phyloP scores from a whole-genome alignment of 148 eudicot genomes.

The Dianthus caryophyllus region DNA sequence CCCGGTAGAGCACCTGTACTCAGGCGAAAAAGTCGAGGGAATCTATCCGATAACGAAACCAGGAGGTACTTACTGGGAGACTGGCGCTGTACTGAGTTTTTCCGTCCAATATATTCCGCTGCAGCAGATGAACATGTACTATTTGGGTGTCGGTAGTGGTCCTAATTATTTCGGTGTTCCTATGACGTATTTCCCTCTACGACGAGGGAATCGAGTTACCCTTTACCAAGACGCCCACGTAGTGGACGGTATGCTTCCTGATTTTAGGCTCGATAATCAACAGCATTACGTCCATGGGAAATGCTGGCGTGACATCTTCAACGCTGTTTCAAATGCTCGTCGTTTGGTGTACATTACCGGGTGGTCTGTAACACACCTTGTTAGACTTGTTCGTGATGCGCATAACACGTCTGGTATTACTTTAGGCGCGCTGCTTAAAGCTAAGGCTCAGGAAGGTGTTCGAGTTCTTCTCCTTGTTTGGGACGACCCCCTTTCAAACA shows the following conservation, averaged over 20 bases:
- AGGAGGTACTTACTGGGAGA: constrained; percentile 41
- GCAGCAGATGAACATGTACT: constrained; percentile 41
- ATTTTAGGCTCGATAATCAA: constrained; percentile 49
- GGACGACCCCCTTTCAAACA: constrained; percentile 88
- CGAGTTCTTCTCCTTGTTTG: constrained; percentile 82
- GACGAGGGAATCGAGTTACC: constrained; percentile 64
- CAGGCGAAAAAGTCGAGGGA: constrained; percentile 46
- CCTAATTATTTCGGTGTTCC: constrained; percentile 65
- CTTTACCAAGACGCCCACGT: constrained; percentile 95
- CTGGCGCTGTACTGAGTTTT: constrained; percentile 49
- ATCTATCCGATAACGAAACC: constrained; percentile 49
- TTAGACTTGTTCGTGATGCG: constrained; percentile 57
- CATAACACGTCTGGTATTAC: constrained; percentile 29
- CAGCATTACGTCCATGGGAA: constrained; percentile 52
- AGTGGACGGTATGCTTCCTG: constrained; percentile 57
- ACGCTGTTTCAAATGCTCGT: constrained; percentile 69
- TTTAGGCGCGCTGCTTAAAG: constrained; percentile 72
- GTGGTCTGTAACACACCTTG: constrained; percentile 76
- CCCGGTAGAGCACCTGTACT: constrained; percentile 42
- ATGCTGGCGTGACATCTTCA: constrained; percentile 81
- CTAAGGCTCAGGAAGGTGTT: constrained; percentile 85
- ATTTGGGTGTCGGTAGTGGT: constrained; percentile 57
- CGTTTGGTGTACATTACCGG: constrained; percentile 80
- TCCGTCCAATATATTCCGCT: constrained; percentile 66
- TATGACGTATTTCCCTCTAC: constrained; percentile 80